Evolutionary conservation across 345 rosid genomes (phyloP).

Genomic region (Eucalyptus erythrocorys): DNA sequence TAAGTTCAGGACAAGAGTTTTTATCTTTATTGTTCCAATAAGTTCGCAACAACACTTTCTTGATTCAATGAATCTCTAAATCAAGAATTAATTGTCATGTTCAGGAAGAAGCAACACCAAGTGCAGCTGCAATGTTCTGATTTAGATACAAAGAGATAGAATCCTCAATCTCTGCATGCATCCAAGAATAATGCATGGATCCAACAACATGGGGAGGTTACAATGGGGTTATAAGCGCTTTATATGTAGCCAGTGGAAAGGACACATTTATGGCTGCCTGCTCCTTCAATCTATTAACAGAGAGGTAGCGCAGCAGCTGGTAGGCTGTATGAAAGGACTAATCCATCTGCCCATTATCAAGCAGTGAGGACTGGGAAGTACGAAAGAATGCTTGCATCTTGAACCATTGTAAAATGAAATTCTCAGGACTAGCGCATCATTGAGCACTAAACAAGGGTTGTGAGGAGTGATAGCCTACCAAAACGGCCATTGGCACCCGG

Average conservation of each 20-base stretch:
- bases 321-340: not conserved
- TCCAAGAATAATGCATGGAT: not conserved
- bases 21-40: not conserved
- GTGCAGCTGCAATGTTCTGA: not conserved
- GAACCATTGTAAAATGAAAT: not conserved
- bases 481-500: slow-evolving; percentile 87
- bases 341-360: not conserved
- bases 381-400: not conserved
- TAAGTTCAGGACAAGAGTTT: not conserved
- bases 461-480: slow-evolving; percentile 35
- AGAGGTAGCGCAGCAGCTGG: not conserved
- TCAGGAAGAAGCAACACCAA: not conserved
- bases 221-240: not conserved
- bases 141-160: not conserved
- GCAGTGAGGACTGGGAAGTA: not conserved
- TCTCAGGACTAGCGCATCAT: not conserved
- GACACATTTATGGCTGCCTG: not conserved
- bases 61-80: not conserved
- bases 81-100: not conserved
- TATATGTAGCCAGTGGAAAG: not conserved
- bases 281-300: not conserved
- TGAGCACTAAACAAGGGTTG: not conserved
- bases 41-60: not conserved
- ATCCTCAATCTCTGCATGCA: not conserved
- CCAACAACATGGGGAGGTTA: not conserved